Percentiles rank a stretch among this genome's conserved stretches.
phyloP scores from a whole-genome alignment of 495 filamentous ascomycete species.

The Lophium mytilinum region DNA sequence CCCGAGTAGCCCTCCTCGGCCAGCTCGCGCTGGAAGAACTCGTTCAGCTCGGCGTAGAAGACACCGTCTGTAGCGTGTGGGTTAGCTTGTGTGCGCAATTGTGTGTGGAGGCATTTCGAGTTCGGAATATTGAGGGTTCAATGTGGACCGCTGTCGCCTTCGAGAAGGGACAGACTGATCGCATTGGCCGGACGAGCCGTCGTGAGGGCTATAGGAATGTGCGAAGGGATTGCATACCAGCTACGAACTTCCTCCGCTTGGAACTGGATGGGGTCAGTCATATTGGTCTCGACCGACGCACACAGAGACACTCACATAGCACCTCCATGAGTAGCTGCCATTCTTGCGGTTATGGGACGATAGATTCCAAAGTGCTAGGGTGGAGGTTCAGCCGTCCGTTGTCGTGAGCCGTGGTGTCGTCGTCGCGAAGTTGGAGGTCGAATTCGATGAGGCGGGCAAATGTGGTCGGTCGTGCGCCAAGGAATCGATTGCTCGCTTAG shows the following conservation, averaged over 20 bases:
- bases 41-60: constrained; percentile 99
- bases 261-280: constrained; percentile 47
- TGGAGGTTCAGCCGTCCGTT: no score
- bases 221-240: constrained; percentile 34
- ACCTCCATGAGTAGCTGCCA: constrained; percentile 56
- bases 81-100: neutral
- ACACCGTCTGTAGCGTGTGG: constrained; percentile 61
- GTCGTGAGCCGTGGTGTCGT: no score
- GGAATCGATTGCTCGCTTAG: no score
- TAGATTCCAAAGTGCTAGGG: no score
- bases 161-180: neutral
- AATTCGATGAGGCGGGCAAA: neutral
- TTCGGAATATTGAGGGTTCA: neutral
- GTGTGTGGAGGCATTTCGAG: neutral
- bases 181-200: neutral
- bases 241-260: constrained; percentile 99
- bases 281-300: neutral
- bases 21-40: constrained; percentile 99
- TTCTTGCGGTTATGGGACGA: constrained; percentile 36
- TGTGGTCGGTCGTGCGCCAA: no score
- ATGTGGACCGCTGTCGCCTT: neutral
- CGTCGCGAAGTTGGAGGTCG: no score
- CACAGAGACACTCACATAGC: constrained; percentile 48
- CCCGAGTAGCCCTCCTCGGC: constrained; percentile 99
- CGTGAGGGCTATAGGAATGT: neutral